phyloP scores from a whole-genome alignment of 2,329 filamentous ascomycete species.

The Epichloe scottii region DNA sequence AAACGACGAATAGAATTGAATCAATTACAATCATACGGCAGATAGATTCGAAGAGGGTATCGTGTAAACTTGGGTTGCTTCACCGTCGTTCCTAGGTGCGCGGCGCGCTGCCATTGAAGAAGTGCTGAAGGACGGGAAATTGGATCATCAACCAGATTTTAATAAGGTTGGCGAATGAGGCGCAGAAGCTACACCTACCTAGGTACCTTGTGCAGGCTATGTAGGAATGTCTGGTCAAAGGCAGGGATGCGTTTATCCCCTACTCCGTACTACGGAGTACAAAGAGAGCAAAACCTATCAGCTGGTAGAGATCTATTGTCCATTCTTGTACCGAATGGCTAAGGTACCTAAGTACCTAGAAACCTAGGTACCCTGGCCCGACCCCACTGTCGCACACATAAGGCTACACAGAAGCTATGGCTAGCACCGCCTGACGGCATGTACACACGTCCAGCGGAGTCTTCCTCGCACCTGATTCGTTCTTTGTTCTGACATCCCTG shows the following conservation, averaged over 20 bases:
- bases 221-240: too few species aligned
- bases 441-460: background rate
- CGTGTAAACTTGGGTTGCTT: background rate
- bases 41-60: background rate
- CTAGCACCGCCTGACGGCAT: too few species aligned
- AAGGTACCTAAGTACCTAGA: too few species aligned
- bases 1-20: background rate
- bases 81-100: background rate
- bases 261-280: background rate
- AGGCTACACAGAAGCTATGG: too few species aligned
- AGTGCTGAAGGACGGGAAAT: background rate
- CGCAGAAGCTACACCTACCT: background rate
- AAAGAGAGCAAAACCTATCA: background rate
- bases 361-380: too few species aligned
- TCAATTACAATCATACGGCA: background rate
- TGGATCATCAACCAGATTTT: background rate
- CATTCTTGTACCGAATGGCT: background rate
- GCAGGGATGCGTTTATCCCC: background rate
- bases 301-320: background rate
- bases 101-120: background rate
- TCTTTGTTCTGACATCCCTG: slow-evolving; percentile 4
- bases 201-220: background rate
- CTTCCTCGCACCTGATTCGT: background rate
- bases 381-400: too few species aligned
- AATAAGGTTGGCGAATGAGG: background rate